phyloP scores from a whole-genome alignment of 208 protist species.

The Trypanosoma melophagium region DNA sequence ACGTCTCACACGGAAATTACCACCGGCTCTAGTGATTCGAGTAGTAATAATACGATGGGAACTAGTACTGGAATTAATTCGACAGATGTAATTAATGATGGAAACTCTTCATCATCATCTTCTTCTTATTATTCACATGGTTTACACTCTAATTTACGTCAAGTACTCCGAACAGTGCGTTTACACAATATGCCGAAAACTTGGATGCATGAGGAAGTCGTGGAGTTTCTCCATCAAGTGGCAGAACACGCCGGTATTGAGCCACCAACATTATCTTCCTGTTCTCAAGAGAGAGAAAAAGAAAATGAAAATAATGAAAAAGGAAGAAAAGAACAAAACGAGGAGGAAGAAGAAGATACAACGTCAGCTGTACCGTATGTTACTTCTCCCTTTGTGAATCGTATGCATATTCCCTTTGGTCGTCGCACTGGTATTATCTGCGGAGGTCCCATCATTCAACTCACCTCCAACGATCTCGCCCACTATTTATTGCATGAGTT shows the following conservation, averaged over 20 bases:
- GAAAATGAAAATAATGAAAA: not conserved
- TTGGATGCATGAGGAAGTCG: slow-evolving; percentile 84
- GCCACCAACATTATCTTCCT: slow-evolving; percentile 9
- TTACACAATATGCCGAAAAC: slow-evolving; percentile 77
- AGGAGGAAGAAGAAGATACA: slow-evolving; percentile 31
- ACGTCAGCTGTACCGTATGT: slow-evolving; percentile 37
- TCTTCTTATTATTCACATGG: not conserved
- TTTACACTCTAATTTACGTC: not conserved
- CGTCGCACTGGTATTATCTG: slow-evolving; percentile 82
- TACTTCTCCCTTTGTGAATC: slow-evolving; percentile 63
- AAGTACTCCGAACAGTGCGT: slow-evolving; percentile 28
- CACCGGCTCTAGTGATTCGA: too few relatives aligned
- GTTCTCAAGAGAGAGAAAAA: too few relatives aligned
- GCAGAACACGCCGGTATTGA: slow-evolving; percentile 65
- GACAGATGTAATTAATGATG: too few relatives aligned
- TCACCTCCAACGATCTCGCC: slow-evolving; percentile 58
- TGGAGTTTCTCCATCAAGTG: slow-evolving; percentile 78
- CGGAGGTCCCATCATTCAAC: slow-evolving; percentile 52
- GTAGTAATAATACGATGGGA: too few relatives aligned
- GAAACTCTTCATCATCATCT: too few relatives aligned
- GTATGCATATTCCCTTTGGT: slow-evolving; percentile 74
- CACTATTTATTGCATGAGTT: slow-evolving; percentile 54
- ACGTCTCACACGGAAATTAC: too few relatives aligned
- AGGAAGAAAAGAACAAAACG: not conserved
- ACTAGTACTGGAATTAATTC: too few relatives aligned